phyloP scores from a whole-genome alignment of 176 grass and related monocot genomes.

The Oryza meyeriana region DNA sequence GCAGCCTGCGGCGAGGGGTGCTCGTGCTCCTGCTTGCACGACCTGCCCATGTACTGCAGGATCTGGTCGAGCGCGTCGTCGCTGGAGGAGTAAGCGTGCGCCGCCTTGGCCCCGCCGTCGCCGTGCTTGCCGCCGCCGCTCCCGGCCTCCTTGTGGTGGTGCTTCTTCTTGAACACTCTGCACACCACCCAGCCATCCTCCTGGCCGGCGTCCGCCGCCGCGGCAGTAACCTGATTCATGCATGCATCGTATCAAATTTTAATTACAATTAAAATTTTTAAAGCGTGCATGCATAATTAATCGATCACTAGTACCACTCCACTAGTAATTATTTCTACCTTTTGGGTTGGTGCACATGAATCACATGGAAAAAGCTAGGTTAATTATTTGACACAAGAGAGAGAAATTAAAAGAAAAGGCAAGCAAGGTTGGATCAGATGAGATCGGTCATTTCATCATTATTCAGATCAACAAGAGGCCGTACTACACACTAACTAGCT shows the following conservation, averaged over 20 bases:
- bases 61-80: conserved; percentile 86
- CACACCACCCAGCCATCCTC: conserved; percentile 98
- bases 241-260: not conserved
- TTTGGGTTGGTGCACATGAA: conserved; percentile 51
- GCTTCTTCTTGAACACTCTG: conserved; percentile 99
- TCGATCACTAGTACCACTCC: not conserved
- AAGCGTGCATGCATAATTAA: not conserved
- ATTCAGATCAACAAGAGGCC: conserved; percentile 6
- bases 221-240: conserved; percentile 19
- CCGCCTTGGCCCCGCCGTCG: conserved; percentile 25
- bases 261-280: no score
- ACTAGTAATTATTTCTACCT: conserved; percentile 43
- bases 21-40: conserved; percentile 85
- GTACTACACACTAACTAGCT: not conserved
- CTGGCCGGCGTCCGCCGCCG: conserved; percentile 52
- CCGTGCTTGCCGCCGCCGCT: conserved; percentile 40
- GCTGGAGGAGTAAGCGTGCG: conserved; percentile 39
- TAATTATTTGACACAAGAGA: conserved; percentile 19
- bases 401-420: not conserved
- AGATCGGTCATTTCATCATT: conserved; percentile 19
- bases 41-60: conserved; percentile 83
- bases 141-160: conserved; percentile 60
- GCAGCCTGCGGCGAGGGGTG: not conserved
- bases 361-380: conserved; percentile 52
- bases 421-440: conserved; percentile 16